phyloP scores from a whole-genome alignment of 2,329 filamentous ascomycete genomes.

The Fusarium kyushuense region DNA sequence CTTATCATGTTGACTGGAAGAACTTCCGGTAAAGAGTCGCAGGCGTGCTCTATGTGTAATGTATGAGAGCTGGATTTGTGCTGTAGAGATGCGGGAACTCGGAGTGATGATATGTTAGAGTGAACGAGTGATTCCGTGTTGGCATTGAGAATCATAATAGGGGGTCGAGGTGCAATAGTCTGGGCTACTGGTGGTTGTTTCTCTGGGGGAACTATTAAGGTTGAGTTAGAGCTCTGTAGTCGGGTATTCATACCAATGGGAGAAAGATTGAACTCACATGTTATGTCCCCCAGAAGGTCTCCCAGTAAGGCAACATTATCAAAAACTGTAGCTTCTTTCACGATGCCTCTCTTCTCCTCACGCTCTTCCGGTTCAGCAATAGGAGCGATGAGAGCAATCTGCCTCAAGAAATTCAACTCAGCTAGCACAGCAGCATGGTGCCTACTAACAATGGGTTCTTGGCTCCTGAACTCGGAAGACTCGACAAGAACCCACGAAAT shows the following conservation, averaged over 20 bases:
- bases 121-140: not conserved
- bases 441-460: slow-evolving; percentile 47
- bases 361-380: not conserved
- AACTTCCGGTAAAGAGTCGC: slow-evolving; percentile 22
- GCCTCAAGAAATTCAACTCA: slow-evolving; percentile 48
- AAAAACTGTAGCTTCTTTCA: slow-evolving; percentile 11
- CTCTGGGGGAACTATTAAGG: not conserved
- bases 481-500: slow-evolving; percentile 47
- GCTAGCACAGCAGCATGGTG: slow-evolving; percentile 49
- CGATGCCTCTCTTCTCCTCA: not conserved
- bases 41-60: not conserved
- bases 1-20: slow-evolving; percentile 20
- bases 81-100: not conserved
- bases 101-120: not conserved
- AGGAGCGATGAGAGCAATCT: slow-evolving; percentile 34
- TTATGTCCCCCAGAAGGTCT: slow-evolving; percentile 27
- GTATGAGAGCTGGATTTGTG: slow-evolving; percentile 7
- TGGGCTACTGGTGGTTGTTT: not conserved
- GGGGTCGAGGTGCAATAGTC: not conserved
- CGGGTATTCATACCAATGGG: no score
- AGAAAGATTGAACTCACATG: not conserved
- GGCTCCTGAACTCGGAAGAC: slow-evolving; percentile 42
- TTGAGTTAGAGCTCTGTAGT: not conserved
- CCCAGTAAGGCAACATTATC: slow-evolving; percentile 40
- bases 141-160: not conserved